Evolutionary conservation across 352 stramenopile genomes (phyloP), one percentile per base, ranked within the genome.

Genomic region (Globisporangium splendens): DNA sequence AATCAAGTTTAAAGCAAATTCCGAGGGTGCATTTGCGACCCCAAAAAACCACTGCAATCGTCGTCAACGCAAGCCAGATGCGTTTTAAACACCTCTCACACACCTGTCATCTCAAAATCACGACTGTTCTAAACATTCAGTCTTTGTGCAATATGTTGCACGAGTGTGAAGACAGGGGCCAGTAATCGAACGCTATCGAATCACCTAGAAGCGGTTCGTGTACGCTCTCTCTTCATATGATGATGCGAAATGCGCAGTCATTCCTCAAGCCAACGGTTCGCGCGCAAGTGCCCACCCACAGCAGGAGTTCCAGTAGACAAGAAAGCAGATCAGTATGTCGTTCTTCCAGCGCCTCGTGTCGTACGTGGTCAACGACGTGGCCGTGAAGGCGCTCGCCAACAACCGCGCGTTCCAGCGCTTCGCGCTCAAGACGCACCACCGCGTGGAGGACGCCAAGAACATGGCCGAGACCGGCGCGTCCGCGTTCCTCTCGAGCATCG

Each of bases 341-440:
- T 91, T 94, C 69, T 83, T 94, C 67, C 82, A 91, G 71, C 84
- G 84, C 46, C 67, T 91, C 38, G 69, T 92, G 56, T 87, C 74
- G 12, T 88, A 91, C 66, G 77, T 94, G 46, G 69, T 94, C 52
- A 94, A 94, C 68, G 84, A 94, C 66, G 79, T 91, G 53, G 84
- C 84, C 17, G 82, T 94, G 21, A 94, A 94, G 78, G 68, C 84
- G 49, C 73, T 94, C 35, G 70, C 78, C 22, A 91, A 92, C 75
- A 91, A 78, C 61, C 80, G 79, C 60, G 60, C 82, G 39, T 94
- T 94, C 69, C 84, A 94, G 71, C 79, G 80, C 15, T 92, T 94
- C 67, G 84, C 84, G 31, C 68, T 94, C 51, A 90, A 90, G 72
- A 94, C 84, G 46, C 84, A 94, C 70, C 84, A 91, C 68, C 74